Percentiles rank a stretch among this genome's conserved stretches.
These are phyloP conservation scores for Wilcoxina mikolae DNA, from an alignment of 495 filamentous ascomycete genomes.

Conservation along the genomic window DNA sequence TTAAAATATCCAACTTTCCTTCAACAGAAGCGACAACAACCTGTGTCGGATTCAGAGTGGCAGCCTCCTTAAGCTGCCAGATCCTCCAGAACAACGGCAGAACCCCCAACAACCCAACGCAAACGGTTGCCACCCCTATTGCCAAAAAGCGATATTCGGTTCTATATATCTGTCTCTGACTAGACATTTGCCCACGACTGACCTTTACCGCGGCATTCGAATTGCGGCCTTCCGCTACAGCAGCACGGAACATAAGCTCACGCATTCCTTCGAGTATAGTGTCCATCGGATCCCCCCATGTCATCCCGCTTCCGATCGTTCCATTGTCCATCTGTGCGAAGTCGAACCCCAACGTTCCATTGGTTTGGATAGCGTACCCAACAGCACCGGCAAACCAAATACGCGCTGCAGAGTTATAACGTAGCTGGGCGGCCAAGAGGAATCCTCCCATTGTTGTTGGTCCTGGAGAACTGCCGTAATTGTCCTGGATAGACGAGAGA, in stretches of 20 bases:
- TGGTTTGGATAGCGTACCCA: neutral
- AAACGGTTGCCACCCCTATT: conserved; percentile 6
- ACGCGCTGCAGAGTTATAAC: conserved; percentile 5
- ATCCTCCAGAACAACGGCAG: conserved; percentile 9
- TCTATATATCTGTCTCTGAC: neutral
- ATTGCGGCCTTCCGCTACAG: conserved; percentile 6
- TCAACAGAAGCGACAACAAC: neutral
- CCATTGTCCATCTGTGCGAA: conserved; percentile 1
- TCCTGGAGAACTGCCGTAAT: neutral
- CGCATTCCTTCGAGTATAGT: conserved; percentile 9
- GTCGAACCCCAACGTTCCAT: conserved; percentile 7
- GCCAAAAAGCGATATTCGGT: conserved; percentile 8
- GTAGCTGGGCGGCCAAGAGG: conserved; percentile 3
- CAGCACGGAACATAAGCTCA: conserved; percentile 13
- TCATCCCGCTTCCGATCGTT: no score
- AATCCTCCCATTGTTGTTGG: conserved; percentile 4
- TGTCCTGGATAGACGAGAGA: neutral
- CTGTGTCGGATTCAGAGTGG: neutral
- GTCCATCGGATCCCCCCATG: conserved; percentile 10
- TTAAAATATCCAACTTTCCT: neutral
- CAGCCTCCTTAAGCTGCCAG: neutral
- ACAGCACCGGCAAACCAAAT: neutral
- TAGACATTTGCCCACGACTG: neutral
- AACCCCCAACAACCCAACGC: conserved; percentile 4
- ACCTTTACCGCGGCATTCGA: neutral